Conservation (phyloP, 2,329 filamentous ascomycete genomes). For the Ophiostoma sp. region DNA sequence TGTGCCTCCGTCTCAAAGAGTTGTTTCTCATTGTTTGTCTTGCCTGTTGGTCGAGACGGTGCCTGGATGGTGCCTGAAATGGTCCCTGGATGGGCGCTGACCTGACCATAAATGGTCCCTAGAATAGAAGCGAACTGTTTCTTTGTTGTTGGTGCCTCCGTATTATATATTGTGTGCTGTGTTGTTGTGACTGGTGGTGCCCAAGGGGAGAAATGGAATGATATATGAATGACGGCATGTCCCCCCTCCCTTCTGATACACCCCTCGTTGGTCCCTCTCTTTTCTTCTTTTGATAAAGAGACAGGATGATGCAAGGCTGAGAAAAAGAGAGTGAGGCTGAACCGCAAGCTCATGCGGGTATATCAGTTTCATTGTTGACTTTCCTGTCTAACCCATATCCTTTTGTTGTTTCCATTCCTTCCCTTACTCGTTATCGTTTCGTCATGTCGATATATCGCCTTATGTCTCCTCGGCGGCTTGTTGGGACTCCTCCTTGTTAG, state of each 20-base stretch:
- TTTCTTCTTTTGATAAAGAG: background rate
- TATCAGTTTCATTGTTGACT: background rate
- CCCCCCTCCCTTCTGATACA: background rate
- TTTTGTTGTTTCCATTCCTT: background rate
- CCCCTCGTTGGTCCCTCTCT: background rate
- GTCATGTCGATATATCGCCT: background rate
- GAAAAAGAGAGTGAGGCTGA: background rate
- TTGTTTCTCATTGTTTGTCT: background rate
- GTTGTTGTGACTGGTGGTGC: background rate
- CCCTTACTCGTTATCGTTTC: background rate
- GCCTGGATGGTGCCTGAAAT: background rate
- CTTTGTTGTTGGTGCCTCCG: background rate
- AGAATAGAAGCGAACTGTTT: background rate
- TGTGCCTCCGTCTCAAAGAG: background rate
- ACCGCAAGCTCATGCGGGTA: background rate
- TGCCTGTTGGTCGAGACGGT: background rate
- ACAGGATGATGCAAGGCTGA: background rate
- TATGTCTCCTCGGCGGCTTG: slow-evolving; percentile 40
- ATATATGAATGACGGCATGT: slow-evolving; percentile 15
- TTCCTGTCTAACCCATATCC: background rate
- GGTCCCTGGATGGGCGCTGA: background rate
- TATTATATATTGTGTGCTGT: background rate
- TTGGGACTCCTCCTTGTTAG: slow-evolving; percentile 45
- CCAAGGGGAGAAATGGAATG: slow-evolving; percentile 4
- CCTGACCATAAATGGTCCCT: background rate